phyloP scores from a whole-genome alignment of 1,139 yeast species.

The Candida sanyaensis region DNA sequence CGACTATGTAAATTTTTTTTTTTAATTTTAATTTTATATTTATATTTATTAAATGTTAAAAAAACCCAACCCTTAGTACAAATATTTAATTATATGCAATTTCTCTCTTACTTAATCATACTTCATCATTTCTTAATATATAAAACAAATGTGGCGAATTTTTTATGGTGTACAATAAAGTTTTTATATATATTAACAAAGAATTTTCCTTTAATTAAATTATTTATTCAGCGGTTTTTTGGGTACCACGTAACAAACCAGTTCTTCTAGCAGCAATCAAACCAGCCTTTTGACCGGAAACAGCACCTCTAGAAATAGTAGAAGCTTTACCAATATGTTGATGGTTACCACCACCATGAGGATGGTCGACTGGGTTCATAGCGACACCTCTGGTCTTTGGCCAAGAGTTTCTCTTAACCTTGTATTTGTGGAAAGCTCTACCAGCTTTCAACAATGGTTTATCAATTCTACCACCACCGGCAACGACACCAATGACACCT shows the following conservation, averaged over 20 bases:
- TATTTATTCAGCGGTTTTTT: slow-evolving; percentile 82
- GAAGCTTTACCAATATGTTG: slow-evolving; percentile 99
- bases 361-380: slow-evolving; percentile 99
- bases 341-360: slow-evolving; percentile 99
- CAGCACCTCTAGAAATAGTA: slow-evolving; percentile 99
- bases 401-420: slow-evolving; percentile 99
- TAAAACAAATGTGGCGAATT: background rate
- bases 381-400: slow-evolving; percentile 99
- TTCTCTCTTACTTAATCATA: too few species aligned
- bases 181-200: slow-evolving; percentile 4
- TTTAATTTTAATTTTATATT: slow-evolving; percentile 16
- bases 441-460: slow-evolving; percentile 99
- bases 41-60: slow-evolving; percentile 6
- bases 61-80: slow-evolving; percentile 8
- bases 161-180: slow-evolving; percentile 2
- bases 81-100: slow-evolving; percentile 9
- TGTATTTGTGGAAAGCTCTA: slow-evolving; percentile 99
- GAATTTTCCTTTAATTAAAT: slow-evolving; percentile 13
- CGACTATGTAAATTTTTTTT: background rate
- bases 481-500: slow-evolving; percentile 99
- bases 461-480: slow-evolving; percentile 99
- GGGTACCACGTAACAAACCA: slow-evolving; percentile 99
- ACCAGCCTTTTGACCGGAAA: slow-evolving; percentile 99
- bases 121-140: background rate
- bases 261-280: slow-evolving; percentile 99